phyloP scores from a whole-genome alignment of 352 stramenopile species.

The Plasmopara muralis region DNA sequence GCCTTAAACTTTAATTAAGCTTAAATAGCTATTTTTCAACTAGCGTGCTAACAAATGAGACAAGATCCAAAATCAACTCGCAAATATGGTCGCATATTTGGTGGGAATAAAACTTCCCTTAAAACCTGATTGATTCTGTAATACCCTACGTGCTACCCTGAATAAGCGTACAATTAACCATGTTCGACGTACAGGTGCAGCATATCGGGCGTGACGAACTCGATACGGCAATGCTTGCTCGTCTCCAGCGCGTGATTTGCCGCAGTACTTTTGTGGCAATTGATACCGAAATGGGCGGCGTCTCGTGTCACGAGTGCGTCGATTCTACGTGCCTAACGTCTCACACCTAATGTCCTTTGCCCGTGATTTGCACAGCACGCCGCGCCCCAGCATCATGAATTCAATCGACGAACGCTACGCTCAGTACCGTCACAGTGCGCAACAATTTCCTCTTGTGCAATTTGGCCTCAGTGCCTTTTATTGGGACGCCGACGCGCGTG shows the following conservation, averaged over 20 bases:
- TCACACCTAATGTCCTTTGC: slow-evolving; percentile 1
- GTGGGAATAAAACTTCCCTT: too few species aligned
- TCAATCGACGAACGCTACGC: slow-evolving; percentile 59
- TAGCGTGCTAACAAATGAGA: too few species aligned
- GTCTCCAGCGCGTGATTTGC: slow-evolving; percentile 25
- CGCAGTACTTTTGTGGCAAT: slow-evolving; percentile 61
- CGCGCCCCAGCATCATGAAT: slow-evolving; percentile 62
- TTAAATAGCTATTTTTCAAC: too few species aligned
- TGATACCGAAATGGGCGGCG: slow-evolving; percentile 69
- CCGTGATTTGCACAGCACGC: slow-evolving; percentile 13
- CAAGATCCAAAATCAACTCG: too few species aligned
- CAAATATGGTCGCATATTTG: too few species aligned
- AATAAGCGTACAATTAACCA: background rate
- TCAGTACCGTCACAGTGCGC: slow-evolving; percentile 44
- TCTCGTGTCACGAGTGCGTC: slow-evolving; percentile 62
- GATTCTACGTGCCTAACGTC: background rate
- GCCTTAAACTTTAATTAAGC: too few species aligned
- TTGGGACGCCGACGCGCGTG: slow-evolving; percentile 32
- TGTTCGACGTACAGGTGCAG: slow-evolving; percentile 22
- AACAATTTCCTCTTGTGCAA: slow-evolving; percentile 64
- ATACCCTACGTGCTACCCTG: too few species aligned
- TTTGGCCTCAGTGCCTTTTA: slow-evolving; percentile 68
- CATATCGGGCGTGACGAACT: slow-evolving; percentile 28
- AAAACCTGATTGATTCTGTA: too few species aligned
- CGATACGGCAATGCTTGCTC: slow-evolving; percentile 20